phyloP scores from a whole-genome alignment of 768 basidiomycete genomes.

The Piloderma croceum region DNA sequence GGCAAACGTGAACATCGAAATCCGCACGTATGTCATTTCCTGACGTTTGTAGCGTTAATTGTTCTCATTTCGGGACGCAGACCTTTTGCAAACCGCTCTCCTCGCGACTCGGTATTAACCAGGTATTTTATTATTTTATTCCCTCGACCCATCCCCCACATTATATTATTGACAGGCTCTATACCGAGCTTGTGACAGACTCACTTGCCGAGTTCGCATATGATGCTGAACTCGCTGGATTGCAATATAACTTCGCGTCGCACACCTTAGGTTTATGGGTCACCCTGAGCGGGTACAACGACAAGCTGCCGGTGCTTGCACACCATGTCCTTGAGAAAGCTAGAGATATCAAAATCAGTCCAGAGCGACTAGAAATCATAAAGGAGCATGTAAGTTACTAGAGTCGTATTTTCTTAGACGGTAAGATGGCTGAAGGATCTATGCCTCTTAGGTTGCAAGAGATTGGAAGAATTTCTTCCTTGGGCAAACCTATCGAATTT shows the following conservation, averaged over 20 bases:
- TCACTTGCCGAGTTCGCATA: slow-evolving; percentile 88
- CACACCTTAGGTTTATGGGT: slow-evolving; percentile 64
- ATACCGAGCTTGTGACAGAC: slow-evolving; percentile 81
- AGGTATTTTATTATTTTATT: slow-evolving; percentile 34
- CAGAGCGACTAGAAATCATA: slow-evolving; percentile 73
- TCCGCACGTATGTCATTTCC: slow-evolving; percentile 67
- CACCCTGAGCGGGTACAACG: slow-evolving; percentile 80
- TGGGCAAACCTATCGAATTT: slow-evolving; percentile 73
- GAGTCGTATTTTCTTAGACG: neutral
- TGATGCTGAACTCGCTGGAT: slow-evolving; percentile 87
- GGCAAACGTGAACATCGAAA: slow-evolving; percentile 68
- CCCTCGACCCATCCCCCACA: slow-evolving; percentile 1
- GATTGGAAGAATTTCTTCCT: slow-evolving; percentile 86
- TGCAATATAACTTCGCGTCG: slow-evolving; percentile 63
- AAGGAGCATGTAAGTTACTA: slow-evolving; percentile 65
- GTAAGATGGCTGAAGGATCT: slow-evolving; percentile 3
- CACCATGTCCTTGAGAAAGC: slow-evolving; percentile 66
- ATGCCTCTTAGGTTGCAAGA: slow-evolving; percentile 54
- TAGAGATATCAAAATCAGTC: slow-evolving; percentile 55
- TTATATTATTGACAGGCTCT: slow-evolving; percentile 47
- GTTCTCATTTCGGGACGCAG: too few relatives aligned
- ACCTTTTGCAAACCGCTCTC: slow-evolving; percentile 52
- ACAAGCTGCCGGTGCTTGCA: slow-evolving; percentile 76
- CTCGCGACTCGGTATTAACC: slow-evolving; percentile 69
- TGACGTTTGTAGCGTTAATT: neutral